Evolutionary conservation across 2,329 filamentous ascomycete species (phyloP).

Genomic region (Curvularia hawaiiensis): DNA sequence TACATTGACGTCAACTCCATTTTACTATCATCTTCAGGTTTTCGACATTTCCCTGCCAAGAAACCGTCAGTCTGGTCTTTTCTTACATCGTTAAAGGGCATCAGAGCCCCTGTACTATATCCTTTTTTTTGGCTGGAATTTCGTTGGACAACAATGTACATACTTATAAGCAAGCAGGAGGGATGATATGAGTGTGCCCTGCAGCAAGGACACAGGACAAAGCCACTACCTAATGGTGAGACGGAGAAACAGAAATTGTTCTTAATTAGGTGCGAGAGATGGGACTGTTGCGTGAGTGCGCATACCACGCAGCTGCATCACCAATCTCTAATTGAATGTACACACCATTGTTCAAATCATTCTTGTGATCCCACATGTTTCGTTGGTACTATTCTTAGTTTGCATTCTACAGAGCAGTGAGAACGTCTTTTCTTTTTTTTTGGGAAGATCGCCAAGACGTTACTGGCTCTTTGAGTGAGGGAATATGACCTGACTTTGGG

Average conservation of each 20-base stretch:
- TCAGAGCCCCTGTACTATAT: conserved; percentile 28
- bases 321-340: conserved; percentile 14
- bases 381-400: not conserved
- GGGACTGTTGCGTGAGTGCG: conserved; percentile 16
- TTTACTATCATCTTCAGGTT: conserved; percentile 1
- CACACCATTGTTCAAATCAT: not conserved
- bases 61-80: conserved; percentile 11
- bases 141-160: conserved; percentile 35
- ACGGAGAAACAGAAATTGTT: conserved; percentile 1
- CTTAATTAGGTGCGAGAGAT: conserved; percentile 11
- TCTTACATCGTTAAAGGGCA: conserved; percentile 24
- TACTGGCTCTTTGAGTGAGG: not conserved
- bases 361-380: not conserved
- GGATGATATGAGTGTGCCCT: conserved; percentile 5
- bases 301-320: conserved; percentile 19
- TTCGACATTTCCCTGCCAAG: not conserved
- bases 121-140: conserved; percentile 18
- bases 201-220: conserved; percentile 11
- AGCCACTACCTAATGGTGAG: conserved; percentile 13
- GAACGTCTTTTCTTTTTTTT: no score
- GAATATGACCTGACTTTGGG: not conserved
- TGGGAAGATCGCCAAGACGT: not conserved
- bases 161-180: conserved; percentile 16
- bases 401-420: not conserved
- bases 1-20: conserved; percentile 22